phyloP scores from a whole-genome alignment of 2,329 filamentous ascomycete species.

The Exserohilum rostratum region DNA sequence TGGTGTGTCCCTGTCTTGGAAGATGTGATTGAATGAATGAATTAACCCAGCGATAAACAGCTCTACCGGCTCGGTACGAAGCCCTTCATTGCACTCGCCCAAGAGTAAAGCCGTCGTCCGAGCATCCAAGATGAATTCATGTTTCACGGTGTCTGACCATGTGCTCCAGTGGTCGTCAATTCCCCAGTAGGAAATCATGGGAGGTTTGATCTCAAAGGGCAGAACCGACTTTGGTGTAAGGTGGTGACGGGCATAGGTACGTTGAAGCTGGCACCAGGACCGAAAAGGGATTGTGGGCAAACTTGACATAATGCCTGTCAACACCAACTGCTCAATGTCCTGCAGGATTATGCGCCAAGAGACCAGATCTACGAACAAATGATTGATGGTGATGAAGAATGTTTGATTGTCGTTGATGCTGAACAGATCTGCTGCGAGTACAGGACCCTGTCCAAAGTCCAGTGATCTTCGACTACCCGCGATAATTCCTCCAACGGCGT shows the following conservation, averaged over 20 bases:
- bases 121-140: slow-evolving; percentile 16
- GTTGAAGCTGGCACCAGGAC: not conserved
- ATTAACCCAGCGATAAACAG: slow-evolving; percentile 30
- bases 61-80: slow-evolving; percentile 54
- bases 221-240: too few relatives aligned
- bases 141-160: too few relatives aligned
- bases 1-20: slow-evolving; percentile 54
- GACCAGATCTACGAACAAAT: not conserved
- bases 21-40: slow-evolving; percentile 56
- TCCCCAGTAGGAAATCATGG: slow-evolving; percentile 23
- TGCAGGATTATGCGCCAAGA: not conserved
- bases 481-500: too few relatives aligned
- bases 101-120: slow-evolving; percentile 54
- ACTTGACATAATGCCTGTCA: not conserved
- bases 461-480: not conserved
- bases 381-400: not conserved
- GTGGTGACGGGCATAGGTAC: too few relatives aligned
- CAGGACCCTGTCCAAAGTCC: not conserved
- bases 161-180: too few relatives aligned
- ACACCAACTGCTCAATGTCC: not conserved
- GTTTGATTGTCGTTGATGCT: not conserved
- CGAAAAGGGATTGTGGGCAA: too few relatives aligned
- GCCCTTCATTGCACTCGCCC: too few relatives aligned
- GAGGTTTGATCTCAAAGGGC: not conserved
- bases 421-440: not conserved